Base-by-base conservation (phyloP, 73 alveolate species). In the Effrenium voratum region DNA sequence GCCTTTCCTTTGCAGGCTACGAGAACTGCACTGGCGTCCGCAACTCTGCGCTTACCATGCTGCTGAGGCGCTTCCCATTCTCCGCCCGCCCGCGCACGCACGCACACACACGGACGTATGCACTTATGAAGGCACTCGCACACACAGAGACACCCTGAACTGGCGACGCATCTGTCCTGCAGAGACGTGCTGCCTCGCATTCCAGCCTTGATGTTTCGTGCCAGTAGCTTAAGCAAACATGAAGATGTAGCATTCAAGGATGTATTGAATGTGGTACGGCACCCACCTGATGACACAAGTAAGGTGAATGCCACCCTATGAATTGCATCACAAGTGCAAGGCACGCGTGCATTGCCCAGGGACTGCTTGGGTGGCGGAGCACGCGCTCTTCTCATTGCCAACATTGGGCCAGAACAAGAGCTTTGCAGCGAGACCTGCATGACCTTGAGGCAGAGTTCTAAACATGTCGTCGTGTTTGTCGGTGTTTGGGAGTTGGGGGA, bases 351-450 rank as follows among this genome's bases (percentile, higher is more conserved):
- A n/a, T n/a, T n/a, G 36, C 38, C 75, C 75, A 66, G 77, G 77
- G 77, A 66, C 77, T 66, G 77, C 40, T 40, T 66, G 77, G 77
- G 77, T 5, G 77, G 77, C 15, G 77, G 77, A 16, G 77, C 77
- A 36, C 77, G 77, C 2, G 77, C 77, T 5, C 77, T 66, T 26
- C 77, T 66, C 40, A 40, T 66, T 22, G 77, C 77, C 43, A 66
- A 66, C 77, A 66, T 66, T 40, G 77, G 77, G 22, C 77, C 77
- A 26, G 77, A 66, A 66, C 43, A 36, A 36, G 77, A 66, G 43
- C n/a, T 36, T 36, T 66, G 43, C 77, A 32, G 45, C 22, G 77
- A 66, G 43, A 66, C 77, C 77, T 26, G 43, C 43, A 66, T 66
- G 77, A 63, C 77, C 22, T 40, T 63, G 40, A 63, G 77, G 77